A percentile compares a stretch with the other conserved stretches of the same genome.
phyloP scores from a whole-genome alignment of 176 grass and related monocot species.

The Canna indica region DNA sequence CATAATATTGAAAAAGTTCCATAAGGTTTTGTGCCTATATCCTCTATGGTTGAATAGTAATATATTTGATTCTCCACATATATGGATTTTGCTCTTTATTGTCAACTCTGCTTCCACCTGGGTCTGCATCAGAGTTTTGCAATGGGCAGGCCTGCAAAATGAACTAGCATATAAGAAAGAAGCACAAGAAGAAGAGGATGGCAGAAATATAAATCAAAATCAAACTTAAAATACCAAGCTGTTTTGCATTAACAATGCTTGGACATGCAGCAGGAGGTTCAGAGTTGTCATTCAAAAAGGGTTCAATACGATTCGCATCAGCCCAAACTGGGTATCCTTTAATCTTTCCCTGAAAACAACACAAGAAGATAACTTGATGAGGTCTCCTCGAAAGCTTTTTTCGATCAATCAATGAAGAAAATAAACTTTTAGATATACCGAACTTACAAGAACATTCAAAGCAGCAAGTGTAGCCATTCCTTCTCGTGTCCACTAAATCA shows the following conservation, averaged over 20 bases:
- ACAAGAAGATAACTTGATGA: not conserved
- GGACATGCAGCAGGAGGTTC: slow-evolving; percentile 54
- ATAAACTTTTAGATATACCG: not conserved
- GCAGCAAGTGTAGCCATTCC: slow-evolving; percentile 88
- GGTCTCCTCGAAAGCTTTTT: not conserved
- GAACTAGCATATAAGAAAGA: not conserved
- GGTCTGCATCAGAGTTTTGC: not conserved
- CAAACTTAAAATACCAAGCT: slow-evolving; percentile 37
- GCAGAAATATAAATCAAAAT: not conserved
- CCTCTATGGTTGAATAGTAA: no score
- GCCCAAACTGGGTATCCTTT: slow-evolving; percentile 79
- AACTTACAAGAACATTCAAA: slow-evolving; percentile 83
- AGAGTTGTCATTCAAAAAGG: slow-evolving; percentile 54
- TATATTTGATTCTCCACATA: no score
- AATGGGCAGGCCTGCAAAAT: not conserved
- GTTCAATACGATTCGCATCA: slow-evolving; percentile 57
- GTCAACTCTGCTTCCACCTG: not conserved
- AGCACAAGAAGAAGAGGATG: not conserved
- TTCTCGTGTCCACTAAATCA: slow-evolving; percentile 73
- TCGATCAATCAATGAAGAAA: no score
- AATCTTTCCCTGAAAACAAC: slow-evolving; percentile 45
- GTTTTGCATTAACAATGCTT: slow-evolving; percentile 84
- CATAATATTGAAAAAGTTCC: no score
- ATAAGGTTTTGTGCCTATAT: no score
- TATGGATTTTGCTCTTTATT: no score